These are phyloP conservation scores for Microdochium bolleyi DNA, from an alignment of 2,329 filamentous ascomycete species.

Conservation along the genomic window DNA sequence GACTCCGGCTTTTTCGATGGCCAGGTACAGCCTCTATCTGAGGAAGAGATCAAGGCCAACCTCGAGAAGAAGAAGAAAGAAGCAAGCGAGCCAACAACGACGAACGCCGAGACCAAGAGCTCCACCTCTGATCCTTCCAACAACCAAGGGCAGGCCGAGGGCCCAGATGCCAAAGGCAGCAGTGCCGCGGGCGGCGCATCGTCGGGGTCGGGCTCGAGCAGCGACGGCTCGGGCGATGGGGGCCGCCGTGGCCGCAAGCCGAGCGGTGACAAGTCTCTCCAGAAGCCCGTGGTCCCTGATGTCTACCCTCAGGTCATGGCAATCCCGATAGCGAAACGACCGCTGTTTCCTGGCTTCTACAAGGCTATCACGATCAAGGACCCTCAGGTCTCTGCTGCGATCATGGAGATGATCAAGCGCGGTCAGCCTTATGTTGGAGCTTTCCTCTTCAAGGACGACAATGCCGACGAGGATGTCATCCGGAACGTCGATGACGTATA, in stretches of 20 bases:
- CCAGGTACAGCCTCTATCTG: slow-evolving; percentile 38
- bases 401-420: slow-evolving; percentile 92
- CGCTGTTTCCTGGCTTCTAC: slow-evolving; percentile 95
- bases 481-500: slow-evolving; percentile 86
- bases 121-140: slow-evolving; percentile 37
- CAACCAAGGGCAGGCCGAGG: slow-evolving; percentile 27
- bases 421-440: slow-evolving; percentile 96
- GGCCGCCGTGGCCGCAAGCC: slow-evolving; percentile 67
- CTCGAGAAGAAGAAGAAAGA: slow-evolving; percentile 36
- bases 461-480: slow-evolving; percentile 88
- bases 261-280: slow-evolving; percentile 61
- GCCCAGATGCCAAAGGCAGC: slow-evolving; percentile 48
- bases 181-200: slow-evolving; percentile 49
- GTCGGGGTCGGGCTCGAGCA: slow-evolving; percentile 36
- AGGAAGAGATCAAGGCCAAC: slow-evolving; percentile 45
- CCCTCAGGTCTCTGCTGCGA: slow-evolving; percentile 81
- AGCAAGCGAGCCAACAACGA: slow-evolving; percentile 29
- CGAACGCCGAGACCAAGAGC: slow-evolving; percentile 37
- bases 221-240: slow-evolving; percentile 53
- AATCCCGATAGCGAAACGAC: slow-evolving; percentile 88
- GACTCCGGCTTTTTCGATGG: slow-evolving; percentile 42
- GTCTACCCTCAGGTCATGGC: slow-evolving; percentile 97
- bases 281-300: slow-evolving; percentile 86
- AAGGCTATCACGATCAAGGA: slow-evolving; percentile 97
- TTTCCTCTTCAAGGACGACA: slow-evolving; percentile 94